Conservation (phyloP, 345 rosid species). For the Linum lewisii region DNA sequence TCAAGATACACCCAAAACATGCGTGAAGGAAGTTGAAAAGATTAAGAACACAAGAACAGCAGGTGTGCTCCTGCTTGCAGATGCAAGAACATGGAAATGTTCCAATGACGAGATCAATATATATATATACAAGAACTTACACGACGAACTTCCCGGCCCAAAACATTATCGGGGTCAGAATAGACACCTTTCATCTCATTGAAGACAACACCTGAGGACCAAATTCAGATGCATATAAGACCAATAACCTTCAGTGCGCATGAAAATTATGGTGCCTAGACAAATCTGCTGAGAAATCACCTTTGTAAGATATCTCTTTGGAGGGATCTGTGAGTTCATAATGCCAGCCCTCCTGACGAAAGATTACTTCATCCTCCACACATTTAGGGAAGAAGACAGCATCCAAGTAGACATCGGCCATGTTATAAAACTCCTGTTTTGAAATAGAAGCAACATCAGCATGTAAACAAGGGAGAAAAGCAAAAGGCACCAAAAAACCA, state of each 20-base stretch:
- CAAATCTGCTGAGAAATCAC: conserved; percentile 20
- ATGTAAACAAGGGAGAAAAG: background rate
- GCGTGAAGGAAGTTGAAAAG: background rate
- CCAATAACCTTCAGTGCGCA: background rate
- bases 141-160: conserved; percentile 74
- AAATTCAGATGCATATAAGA: background rate
- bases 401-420: conserved; percentile 93
- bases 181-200: conserved; percentile 99
- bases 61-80: no score
- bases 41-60: background rate
- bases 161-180: conserved; percentile 90
- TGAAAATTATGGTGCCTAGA: background rate
- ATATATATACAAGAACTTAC: conserved; percentile 26
- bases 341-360: conserved; percentile 99
- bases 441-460: conserved; percentile 9
- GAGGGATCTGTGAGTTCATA: conserved; percentile 80
- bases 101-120: no score
- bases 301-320: conserved; percentile 88
- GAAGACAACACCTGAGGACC: conserved; percentile 74
- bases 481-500: background rate
- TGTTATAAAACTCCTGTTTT: conserved; percentile 82
- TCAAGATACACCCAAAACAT: background rate
- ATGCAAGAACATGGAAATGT: no score
- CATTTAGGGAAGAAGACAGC: conserved; percentile 98
- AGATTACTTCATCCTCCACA: conserved; percentile 74